Percentiles rank a stretch among this genome's conserved stretches.
Evolutionary conservation across 2,329 filamentous ascomycete genomes (phyloP).

Genomic region (Beauveria australis): DNA sequence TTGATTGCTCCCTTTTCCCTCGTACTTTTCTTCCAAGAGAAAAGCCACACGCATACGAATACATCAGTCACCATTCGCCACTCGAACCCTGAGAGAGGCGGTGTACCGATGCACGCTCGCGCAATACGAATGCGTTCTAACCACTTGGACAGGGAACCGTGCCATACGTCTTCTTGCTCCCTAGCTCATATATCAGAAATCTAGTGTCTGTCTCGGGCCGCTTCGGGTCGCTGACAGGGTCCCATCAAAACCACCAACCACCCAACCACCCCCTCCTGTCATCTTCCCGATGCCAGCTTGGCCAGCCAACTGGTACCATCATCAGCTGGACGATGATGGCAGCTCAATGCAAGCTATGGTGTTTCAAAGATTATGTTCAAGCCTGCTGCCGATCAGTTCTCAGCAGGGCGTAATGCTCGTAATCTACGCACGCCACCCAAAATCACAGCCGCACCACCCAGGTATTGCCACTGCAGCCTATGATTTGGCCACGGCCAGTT

Average conservation of each 20-base stretch:
- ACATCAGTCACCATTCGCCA: not conserved
- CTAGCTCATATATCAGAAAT: not conserved
- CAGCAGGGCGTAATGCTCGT: not conserved
- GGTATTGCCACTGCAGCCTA: not conserved
- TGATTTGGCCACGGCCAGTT: not conserved
- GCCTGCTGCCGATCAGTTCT: no score
- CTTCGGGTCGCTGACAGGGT: not conserved
- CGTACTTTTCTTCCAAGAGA: not conserved
- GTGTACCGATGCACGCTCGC: not conserved
- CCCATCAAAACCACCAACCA: not conserved
- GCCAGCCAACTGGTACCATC: not conserved
- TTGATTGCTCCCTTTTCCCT: not conserved
- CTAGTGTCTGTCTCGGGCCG: not conserved
- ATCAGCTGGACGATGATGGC: not conserved
- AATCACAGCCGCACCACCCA: not conserved
- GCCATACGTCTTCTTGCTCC: not conserved
- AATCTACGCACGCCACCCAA: not conserved
- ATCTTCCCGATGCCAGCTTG: not conserved
- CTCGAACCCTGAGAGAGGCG: not conserved
- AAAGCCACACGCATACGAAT: not conserved
- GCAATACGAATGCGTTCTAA: no score
- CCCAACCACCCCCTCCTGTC: not conserved
- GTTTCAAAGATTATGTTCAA: no score
- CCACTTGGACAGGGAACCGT: no score
- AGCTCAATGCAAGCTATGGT: not conserved